Percentiles rank a stretch among this genome's conserved stretches.
These are phyloP conservation scores for Scheffersomyces lignicola DNA, from an alignment of 1,139 yeast species.

Conservation along the genomic window DNA sequence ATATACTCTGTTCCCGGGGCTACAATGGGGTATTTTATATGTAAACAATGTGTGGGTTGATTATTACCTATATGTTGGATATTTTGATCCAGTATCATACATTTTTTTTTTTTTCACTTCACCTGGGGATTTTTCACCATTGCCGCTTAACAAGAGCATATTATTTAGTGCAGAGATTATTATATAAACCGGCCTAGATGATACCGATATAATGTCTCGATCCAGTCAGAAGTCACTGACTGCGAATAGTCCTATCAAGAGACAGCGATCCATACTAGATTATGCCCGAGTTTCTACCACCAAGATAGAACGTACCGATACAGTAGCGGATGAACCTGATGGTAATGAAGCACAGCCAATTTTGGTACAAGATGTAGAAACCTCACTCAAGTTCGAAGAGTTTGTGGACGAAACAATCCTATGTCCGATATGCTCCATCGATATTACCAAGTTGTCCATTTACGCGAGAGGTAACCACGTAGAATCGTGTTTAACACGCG, in stretches of 20 bases:
- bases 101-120: too few species aligned
- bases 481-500: slow-evolving; percentile 45
- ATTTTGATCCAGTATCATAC: too few species aligned
- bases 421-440: slow-evolving; percentile 21
- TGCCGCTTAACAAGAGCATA: too few species aligned
- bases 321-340: slow-evolving; percentile 4
- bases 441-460: slow-evolving; percentile 17
- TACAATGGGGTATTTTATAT: too few species aligned
- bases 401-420: slow-evolving; percentile 5
- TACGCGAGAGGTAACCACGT: slow-evolving; percentile 57
- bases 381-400: slow-evolving; percentile 1
- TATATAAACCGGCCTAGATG: too few species aligned
- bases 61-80: too few species aligned
- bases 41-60: too few species aligned
- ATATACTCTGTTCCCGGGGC: too few species aligned
- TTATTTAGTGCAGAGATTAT: too few species aligned
- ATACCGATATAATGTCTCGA: not conserved
- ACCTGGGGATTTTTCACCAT: too few species aligned
- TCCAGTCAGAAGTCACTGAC: not conserved
- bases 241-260: not conserved
- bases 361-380: slow-evolving; percentile 10
- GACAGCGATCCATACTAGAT: slow-evolving; percentile 17
- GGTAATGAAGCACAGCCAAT: not conserved
- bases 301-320: slow-evolving; percentile 1
- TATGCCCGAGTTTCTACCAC: slow-evolving; percentile 8